Evolutionary conservation across 2,329 filamentous ascomycete genomes (phyloP).

Genomic region (Diaporthe sp.): DNA sequence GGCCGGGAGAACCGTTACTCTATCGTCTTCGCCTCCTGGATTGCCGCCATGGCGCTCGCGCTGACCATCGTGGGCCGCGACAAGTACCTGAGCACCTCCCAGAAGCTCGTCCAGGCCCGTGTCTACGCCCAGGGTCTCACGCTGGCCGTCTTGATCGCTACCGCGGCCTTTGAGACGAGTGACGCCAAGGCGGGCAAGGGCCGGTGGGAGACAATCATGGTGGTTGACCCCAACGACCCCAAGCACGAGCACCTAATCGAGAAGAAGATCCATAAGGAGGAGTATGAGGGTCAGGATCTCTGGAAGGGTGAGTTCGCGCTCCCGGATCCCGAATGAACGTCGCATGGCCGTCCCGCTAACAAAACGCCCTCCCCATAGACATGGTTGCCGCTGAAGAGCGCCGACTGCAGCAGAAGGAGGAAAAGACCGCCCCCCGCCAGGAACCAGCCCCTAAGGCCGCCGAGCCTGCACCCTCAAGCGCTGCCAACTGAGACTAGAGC

Average conservation of each 20-base stretch:
- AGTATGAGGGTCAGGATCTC: slow-evolving; percentile 89
- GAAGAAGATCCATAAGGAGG: slow-evolving; percentile 89
- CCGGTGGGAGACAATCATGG: slow-evolving; percentile 87
- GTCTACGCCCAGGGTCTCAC: slow-evolving; percentile 94
- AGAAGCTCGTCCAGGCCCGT: slow-evolving; percentile 95
- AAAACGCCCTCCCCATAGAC: slow-evolving; percentile 60
- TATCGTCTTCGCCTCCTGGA: slow-evolving; percentile 87
- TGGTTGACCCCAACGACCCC: slow-evolving; percentile 85
- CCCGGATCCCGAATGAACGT: background rate
- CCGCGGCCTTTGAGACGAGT: slow-evolving; percentile 82
- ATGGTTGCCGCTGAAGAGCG: slow-evolving; percentile 88
- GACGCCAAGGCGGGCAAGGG: slow-evolving; percentile 84
- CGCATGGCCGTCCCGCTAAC: slow-evolving; percentile 40
- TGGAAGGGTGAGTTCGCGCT: slow-evolving; percentile 80
- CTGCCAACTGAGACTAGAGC: slow-evolving; percentile 10
- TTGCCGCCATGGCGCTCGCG: slow-evolving; percentile 82
- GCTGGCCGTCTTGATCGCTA: slow-evolving; percentile 84
- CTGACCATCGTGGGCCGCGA: slow-evolving; percentile 84
- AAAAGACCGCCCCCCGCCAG: slow-evolving; percentile 48
- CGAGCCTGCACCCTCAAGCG: slow-evolving; percentile 40
- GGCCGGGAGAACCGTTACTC: slow-evolving; percentile 86
- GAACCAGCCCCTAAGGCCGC: slow-evolving; percentile 41
- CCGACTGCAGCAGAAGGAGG: slow-evolving; percentile 60
- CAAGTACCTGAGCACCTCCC: slow-evolving; percentile 78
- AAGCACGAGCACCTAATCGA: slow-evolving; percentile 87